These are phyloP conservation scores for Phlyctochytrium arcticum DNA, from an alignment of 192 early-diverging fungal genomes.

Conservation along the genomic window DNA sequence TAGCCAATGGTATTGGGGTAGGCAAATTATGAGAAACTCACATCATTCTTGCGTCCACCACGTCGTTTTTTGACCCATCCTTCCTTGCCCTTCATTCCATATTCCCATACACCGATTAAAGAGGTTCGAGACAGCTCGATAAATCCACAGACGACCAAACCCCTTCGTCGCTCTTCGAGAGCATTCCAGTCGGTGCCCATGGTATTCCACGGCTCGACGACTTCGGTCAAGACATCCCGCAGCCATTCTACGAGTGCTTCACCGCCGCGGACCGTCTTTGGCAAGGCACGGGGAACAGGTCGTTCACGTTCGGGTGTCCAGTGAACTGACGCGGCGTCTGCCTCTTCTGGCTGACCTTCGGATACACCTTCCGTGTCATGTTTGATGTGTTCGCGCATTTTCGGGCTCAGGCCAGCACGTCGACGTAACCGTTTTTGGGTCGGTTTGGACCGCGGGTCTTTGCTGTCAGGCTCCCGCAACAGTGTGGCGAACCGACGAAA, in stretches of 20 bases:
- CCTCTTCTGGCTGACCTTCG: neutral
- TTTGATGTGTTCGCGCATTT: neutral
- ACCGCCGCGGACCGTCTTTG: neutral
- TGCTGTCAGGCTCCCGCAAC: conserved; percentile 11
- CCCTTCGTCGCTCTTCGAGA: conserved; percentile 18
- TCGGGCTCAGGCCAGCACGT: neutral
- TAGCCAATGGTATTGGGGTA: too few species aligned
- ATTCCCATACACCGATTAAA: conserved; percentile 22
- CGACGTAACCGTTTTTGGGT: conserved; percentile 4
- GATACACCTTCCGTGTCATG: neutral
- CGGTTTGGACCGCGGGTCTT: neutral
- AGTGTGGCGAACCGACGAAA: conserved; percentile 10
- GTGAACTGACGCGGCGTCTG: neutral
- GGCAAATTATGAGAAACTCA: neutral
- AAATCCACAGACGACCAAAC: conserved; percentile 22
- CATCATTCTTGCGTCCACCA: conserved; percentile 27
- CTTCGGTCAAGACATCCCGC: conserved; percentile 8
- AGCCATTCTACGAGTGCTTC: conserved; percentile 18
- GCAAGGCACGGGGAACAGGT: neutral
- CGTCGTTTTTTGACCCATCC: conserved; percentile 26
- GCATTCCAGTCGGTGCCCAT: conserved; percentile 6
- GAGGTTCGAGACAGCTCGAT: conserved; percentile 26
- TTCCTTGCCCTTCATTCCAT: conserved; percentile 25
- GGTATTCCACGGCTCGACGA: conserved; percentile 27
- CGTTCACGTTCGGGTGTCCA: neutral